Base-by-base conservation (phyloP, 2,329 filamentous ascomycete species). In the Verticillium nubilum region DNA sequence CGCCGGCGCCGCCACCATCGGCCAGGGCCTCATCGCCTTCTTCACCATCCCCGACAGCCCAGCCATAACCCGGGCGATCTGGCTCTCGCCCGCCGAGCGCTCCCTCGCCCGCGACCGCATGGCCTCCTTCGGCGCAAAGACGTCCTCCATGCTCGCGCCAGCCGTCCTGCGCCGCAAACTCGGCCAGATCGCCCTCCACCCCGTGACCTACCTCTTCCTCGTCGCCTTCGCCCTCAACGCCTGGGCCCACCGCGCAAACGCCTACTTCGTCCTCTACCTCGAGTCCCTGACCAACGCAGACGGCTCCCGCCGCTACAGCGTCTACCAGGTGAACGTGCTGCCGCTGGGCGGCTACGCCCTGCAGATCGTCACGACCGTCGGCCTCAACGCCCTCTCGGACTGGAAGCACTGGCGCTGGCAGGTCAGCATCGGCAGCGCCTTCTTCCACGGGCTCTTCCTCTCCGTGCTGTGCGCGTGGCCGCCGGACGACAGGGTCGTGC, bases 1-100 rank as follows among this genome's bases (percentile, higher is more conserved):
- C 27, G 73, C 78, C 1, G 77, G 78, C 1, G 67, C 70, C 37
- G 73, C 76, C 25, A 80, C 78, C 3, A 72, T 78, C 23, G 66
- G 69, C 5, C 71, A 79, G 60, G 78, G 76, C 5, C 58, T 76
- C 15, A 59, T 72, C 7, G 74, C 74, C 1, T 71, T 75, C 57
- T 69, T 79, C 54, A 66, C 75, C 1, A 74, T 80, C 5, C 70
- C 70, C 0, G 70, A 72, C 54, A 67, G 69, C 0, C 70, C 70
- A 1, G 65, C 65, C 0, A 72, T 68, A 33, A 72, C 70, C 0
- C 66, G 70, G 0, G 69, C 69, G 0, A 56, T 71, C 12, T 72
- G 68, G 64, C 56, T 72, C 33, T 71, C 68, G 0, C 65, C 68
- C 4, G 59, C 63, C 0, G 70, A 72, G 57, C 70, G 67, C 58